Conservation (phyloP, 108 stramenopile species). For the Epipyxis sp. region DNA sequence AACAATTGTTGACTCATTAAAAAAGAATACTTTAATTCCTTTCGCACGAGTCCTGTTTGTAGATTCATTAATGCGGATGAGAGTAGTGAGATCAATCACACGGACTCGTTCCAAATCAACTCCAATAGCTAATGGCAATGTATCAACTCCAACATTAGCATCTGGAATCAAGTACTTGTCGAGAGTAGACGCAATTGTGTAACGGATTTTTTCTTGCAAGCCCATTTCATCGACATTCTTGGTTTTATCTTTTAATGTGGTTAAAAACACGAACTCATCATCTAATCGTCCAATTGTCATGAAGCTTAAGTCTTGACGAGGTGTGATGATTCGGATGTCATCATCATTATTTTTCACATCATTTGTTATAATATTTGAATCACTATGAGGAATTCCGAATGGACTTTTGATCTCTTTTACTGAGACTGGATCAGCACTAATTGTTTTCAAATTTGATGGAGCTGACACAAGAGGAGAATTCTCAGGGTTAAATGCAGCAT, state of each 20-base stretch:
- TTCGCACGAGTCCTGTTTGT: not conserved
- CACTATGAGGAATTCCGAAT: too few relatives aligned
- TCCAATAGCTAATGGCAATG: not conserved
- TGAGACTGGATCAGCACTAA: too few relatives aligned
- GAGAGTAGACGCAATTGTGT: not conserved
- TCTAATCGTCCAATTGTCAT: not conserved
- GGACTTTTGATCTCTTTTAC: too few relatives aligned
- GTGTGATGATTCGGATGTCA: not conserved
- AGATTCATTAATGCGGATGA: not conserved
- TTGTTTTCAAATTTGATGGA: too few relatives aligned
- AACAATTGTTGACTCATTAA: not conserved
- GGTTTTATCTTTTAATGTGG: not conserved
- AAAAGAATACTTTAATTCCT: not conserved
- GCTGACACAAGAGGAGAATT: not conserved
- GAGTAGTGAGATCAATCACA: conserved; percentile 10
- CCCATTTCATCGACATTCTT: not conserved
- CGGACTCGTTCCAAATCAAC: not conserved
- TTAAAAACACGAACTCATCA: not conserved
- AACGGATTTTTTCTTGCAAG: not conserved
- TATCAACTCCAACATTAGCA: not conserved
- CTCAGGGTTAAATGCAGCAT: conserved; percentile 9
- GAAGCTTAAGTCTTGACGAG: not conserved
- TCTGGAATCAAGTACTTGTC: not conserved
- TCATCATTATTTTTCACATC: not conserved
- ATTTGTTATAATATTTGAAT: too few relatives aligned